Percentiles rank a stretch among this genome's conserved stretches.
phyloP scores from a whole-genome alignment of 139 green algal species.

The Chlorella sp. region DNA sequence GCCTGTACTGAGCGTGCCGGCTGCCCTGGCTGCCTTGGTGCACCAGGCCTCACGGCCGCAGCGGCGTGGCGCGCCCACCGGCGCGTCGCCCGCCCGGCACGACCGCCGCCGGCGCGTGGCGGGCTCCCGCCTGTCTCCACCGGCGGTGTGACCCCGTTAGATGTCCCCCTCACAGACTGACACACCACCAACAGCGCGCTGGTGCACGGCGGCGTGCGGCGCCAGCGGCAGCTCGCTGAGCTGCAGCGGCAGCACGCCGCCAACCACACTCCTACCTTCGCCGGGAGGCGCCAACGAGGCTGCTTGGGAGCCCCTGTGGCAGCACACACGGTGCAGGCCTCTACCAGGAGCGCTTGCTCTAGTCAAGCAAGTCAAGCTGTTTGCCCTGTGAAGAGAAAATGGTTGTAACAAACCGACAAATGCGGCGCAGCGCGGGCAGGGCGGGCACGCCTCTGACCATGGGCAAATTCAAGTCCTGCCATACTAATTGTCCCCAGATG shows the following conservation, averaged over 20 bases:
- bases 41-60: too few species aligned
- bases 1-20: slow-evolving; percentile 91
- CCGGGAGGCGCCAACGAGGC: slow-evolving; percentile 32
- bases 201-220: slow-evolving; percentile 13
- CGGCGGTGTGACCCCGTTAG: background rate
- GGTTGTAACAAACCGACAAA: too few species aligned
- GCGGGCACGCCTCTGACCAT: too few species aligned
- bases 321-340: slow-evolving; percentile 32
- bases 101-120: background rate
- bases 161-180: slow-evolving; percentile 25
- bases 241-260: background rate
- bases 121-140: background rate
- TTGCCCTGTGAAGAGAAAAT: slow-evolving; percentile 39
- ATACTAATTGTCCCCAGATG: too few species aligned
- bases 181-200: slow-evolving; percentile 28
- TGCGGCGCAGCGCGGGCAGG: too few species aligned
- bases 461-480: too few species aligned
- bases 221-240: background rate
- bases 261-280: slow-evolving; percentile 16
- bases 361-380: slow-evolving; percentile 31
- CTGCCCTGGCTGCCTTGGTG: background rate
- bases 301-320: slow-evolving; percentile 37
- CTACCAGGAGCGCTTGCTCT: slow-evolving; percentile 35
- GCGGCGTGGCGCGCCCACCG: too few species aligned
- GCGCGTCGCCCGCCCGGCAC: background rate